Evolutionary conservation across 1,284 basidiomycete species (phyloP), one percentile per base, ranked within the genome.

Genomic region (Spongispora temasekensis): DNA sequence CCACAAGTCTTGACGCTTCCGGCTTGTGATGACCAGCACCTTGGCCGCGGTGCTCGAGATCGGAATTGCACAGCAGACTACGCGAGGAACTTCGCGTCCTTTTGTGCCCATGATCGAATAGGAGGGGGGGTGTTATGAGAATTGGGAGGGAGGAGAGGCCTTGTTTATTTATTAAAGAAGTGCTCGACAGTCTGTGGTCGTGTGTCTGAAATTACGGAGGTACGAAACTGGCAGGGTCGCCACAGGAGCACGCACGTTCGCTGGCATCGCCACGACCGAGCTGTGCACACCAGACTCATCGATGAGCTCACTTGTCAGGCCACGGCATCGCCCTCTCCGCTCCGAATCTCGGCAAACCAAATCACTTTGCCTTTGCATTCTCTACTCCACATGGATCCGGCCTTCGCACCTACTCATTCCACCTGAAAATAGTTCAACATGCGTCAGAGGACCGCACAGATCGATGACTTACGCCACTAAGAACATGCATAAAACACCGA

Each of bases 401-500:
- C 31, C 21, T 28, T 56, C 53, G 53, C 57, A 57, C 61, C 66
- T 86, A 95, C 79, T 95, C 93, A 75, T 95, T 94, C 93, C 93
- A 91, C 65, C 90, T 91, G 74, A 58, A 64, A 64, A 69, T 61
- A 65, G 60, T 61, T 59, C 62, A 60, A 63, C 28, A 56, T 55
- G 57, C 65, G 58, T 65, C 55, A 61, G 55, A 60, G 35, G 59
- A 64, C 54, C 66, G 65, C 57, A 62, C 61, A 60, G n/a, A 60
- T n/a, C 60, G 60, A 64, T 56, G 59, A 88, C 93, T 85, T 81
- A 93, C 90, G 90, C 90, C 71, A 93, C 90, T 69, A 90, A 72
- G 73, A 92, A 89, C 93, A 95, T 94, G 80, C 93, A 94, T 68
- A 84, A 74, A 65, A 95, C 92, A 28, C 93, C 94, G 74, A 95